Conservation (phyloP, 1,284 basidiomycete species). For the Apiotrichum akiyoshidainum region DNA sequence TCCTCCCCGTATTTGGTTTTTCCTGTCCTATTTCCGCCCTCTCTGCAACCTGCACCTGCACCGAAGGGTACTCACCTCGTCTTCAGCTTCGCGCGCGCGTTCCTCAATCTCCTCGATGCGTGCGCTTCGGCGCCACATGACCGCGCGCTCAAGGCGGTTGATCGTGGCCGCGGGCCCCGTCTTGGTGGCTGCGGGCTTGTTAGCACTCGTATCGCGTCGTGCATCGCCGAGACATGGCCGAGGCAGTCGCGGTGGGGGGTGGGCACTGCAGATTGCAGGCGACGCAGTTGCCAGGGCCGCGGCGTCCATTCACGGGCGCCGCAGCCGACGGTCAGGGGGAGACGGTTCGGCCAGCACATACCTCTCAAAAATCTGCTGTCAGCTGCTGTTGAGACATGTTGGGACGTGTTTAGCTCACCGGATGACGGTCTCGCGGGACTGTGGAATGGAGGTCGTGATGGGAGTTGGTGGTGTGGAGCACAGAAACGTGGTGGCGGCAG, state of each 20-base stretch:
- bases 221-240: too few relatives aligned
- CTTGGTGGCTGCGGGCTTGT: slow-evolving; percentile 25
- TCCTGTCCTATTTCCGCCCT: neutral
- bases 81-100: slow-evolving; percentile 30
- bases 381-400: neutral
- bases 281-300: too few relatives aligned
- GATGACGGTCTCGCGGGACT: slow-evolving; percentile 3
- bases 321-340: too few relatives aligned
- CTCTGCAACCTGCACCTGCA: neutral
- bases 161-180: slow-evolving; percentile 29
- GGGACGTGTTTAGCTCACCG: neutral
- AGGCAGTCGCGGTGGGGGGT: too few relatives aligned
- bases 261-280: too few relatives aligned
- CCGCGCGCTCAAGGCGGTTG: slow-evolving; percentile 34
- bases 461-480: neutral
- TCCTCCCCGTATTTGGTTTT: too few relatives aligned
- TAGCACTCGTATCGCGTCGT: neutral
- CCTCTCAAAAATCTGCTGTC: slow-evolving; percentile 6
- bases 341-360: neutral
- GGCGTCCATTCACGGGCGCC: too few relatives aligned
- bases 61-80: slow-evolving; percentile 31
- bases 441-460: neutral
- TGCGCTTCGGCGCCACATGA: slow-evolving; percentile 38
- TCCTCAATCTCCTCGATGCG: slow-evolving; percentile 38
- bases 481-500: neutral